Evolutionary conservation across 768 basidiomycete species (phyloP), one percentile per base, ranked within the genome.

Genomic region (Kwoniella bestiolae): DNA sequence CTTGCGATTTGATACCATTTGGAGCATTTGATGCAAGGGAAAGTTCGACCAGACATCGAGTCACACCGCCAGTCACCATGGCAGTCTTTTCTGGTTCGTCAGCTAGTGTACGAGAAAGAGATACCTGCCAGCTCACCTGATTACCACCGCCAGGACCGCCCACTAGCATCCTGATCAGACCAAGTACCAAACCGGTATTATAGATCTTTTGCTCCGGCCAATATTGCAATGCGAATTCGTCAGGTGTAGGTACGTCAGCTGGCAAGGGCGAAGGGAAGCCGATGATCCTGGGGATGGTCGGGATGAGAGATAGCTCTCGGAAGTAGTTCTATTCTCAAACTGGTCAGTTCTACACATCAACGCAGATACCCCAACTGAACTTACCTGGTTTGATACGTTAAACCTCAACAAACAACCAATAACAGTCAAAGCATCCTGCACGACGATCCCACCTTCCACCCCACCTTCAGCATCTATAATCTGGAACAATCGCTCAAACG

Each of bases 11-110:
- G 51, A 98, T 82, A 5, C 84, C 70, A 3, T 91, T 89, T 0
- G 96, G 95, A 2, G 91, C 90, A 80, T 98, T 98, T n/a, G 92
- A 94, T 8, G 94, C 89, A 31, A 98, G 85, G 1, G 90, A 91
- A 4, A 94, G 83, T 79, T 99, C 95, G 16, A 93, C 79, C 28
- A 98, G 85, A 79, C 90, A 91, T 57, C 94, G 86, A 0, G 89
- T 83, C 56, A 84, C 73, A 5, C 83, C 83, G 18, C 72, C 86
- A 72, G 75, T 51, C 3, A 80, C 79, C 77, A 82, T 81, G 3
- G 82, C 80, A 26, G 70, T 68, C 79, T 82, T 18, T n/a, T 14
- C 31, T 38, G 3, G 28, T 29, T n/a, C n/a, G 14, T 58, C 34
- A 21, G 21, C 4, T 35, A 52, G 51, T 26, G 7, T 14, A 14